A percentile compares a stretch with the other conserved stretches of the same genome.
Evolutionary conservation across 768 basidiomycete species (phyloP).

Genomic region (Melanogaster broomeanus): DNA sequence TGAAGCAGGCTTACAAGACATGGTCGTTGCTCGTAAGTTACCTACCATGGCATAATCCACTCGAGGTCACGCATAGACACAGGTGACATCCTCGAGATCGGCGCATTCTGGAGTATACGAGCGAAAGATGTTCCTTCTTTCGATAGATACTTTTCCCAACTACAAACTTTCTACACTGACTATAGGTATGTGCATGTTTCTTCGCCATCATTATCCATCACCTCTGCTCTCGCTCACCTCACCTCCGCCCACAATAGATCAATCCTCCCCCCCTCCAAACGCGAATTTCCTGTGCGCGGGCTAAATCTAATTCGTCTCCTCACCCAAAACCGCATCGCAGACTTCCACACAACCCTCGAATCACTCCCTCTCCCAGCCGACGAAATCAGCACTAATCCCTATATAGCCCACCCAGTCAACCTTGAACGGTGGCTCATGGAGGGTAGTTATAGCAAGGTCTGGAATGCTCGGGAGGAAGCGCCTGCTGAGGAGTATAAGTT

Average conservation of each 20-base stretch:
- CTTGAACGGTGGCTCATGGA: constrained; percentile 99
- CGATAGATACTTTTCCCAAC: constrained; percentile 91
- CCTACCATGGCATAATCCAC: not conserved
- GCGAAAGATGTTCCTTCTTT: constrained; percentile 89
- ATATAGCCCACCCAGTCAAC: constrained; percentile 83
- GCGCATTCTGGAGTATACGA: constrained; percentile 91
- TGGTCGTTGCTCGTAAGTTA: constrained; percentile 70
- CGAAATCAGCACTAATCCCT: constrained; percentile 66
- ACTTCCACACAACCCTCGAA: constrained; percentile 96
- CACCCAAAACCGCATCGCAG: constrained; percentile 93
- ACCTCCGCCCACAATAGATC: constrained; percentile 42
- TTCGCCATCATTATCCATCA: constrained; percentile 4
- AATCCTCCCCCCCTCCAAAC: constrained; percentile 77
- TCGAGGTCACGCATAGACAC: constrained; percentile 5
- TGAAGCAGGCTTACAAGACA: constrained; percentile 62
- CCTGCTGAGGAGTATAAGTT: constrained; percentile 94
- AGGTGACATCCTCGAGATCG: constrained; percentile 97
- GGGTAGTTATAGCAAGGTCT: constrained; percentile 96
- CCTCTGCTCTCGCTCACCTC: constrained; percentile 5
- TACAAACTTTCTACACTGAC: constrained; percentile 88
- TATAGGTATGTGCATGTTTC: constrained; percentile 52
- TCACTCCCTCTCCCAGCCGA: constrained; percentile 76
- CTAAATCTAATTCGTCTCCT: constrained; percentile 94
- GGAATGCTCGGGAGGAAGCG: constrained; percentile 91
- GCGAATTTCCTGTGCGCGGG: constrained; percentile 87